Conservation (phyloP, 176 grass and related monocot genomes). For the Chloris gayana region DNA sequence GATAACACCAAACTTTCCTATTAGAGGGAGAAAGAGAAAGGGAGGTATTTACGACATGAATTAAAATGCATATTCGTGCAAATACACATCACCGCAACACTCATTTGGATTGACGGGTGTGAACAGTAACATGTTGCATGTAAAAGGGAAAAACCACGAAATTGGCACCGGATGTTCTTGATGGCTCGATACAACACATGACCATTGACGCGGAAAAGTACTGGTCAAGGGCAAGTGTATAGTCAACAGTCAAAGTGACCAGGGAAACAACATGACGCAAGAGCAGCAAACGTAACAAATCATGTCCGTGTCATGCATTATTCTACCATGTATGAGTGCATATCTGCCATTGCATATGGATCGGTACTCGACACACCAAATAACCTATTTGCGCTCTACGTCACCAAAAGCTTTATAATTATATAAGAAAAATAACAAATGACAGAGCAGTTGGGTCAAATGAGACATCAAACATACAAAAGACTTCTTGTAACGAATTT, state of each 20-base stretch:
- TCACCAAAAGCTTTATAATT: slow-evolving; percentile 6
- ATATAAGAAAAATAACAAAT: background rate
- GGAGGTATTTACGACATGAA: no score
- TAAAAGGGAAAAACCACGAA: background rate
- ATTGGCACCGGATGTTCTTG: background rate
- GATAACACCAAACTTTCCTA: no score
- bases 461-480: background rate
- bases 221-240: slow-evolving; percentile 1
- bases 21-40: no score
- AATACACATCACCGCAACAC: no score
- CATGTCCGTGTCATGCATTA: background rate
- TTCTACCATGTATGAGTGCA: no score
- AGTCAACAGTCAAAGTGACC: slow-evolving; percentile 1
- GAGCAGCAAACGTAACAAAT: background rate
- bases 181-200: background rate
- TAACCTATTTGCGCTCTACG: background rate
- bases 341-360: no score
- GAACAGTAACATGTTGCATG: background rate
- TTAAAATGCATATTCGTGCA: background rate
- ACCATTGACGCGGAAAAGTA: background rate
- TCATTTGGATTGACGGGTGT: no score
- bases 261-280: background rate
- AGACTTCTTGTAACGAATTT: background rate
- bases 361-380: background rate
- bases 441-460: background rate